Percentiles rank a stretch among this genome's conserved stretches.
phyloP scores from a whole-genome alignment of 1,284 basidiomycete genomes.

The Boletus mariae region DNA sequence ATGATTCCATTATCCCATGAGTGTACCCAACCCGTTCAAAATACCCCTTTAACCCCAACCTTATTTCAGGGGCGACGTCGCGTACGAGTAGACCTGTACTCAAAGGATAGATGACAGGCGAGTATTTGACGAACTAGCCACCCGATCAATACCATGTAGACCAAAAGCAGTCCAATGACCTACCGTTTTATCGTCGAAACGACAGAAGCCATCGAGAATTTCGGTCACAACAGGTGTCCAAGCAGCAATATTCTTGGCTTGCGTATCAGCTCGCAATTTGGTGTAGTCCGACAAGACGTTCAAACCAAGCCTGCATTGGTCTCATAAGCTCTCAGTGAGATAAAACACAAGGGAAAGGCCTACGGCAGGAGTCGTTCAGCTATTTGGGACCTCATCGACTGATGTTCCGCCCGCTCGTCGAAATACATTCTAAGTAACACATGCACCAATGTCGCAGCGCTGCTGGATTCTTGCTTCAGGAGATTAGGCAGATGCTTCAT shows the following conservation, averaged over 20 bases:
- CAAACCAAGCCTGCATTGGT: conserved; percentile 67
- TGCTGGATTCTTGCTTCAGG: conserved; percentile 96
- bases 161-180: conserved; percentile 33
- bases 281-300: conserved; percentile 91
- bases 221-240: conserved; percentile 98
- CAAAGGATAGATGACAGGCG: conserved; percentile 85
- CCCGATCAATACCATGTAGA: conserved; percentile 9
- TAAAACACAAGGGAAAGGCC: conserved; percentile 33
- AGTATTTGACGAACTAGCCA: conserved; percentile 78
- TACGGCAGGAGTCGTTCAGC: conserved; percentile 89
- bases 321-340: conserved; percentile 6
- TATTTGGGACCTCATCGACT: conserved; percentile 78
- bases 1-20: conserved; percentile 67
- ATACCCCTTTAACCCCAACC: conserved; percentile 72
- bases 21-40: conserved; percentile 73
- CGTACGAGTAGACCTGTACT: conserved; percentile 77
- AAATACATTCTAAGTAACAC: conserved; percentile 93
- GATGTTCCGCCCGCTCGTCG: conserved; percentile 84
- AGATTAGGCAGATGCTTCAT: conserved; percentile 99
- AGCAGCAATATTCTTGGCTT: conserved; percentile 92
- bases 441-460: conserved; percentile 92
- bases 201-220: conserved; percentile 86
- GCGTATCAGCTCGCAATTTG: conserved; percentile 85
- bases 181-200: conserved; percentile 86
- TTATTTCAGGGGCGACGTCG: conserved; percentile 78